A percentile compares a stretch with the other conserved stretches of the same genome.
Conservation (phyloP, 306 rosid genomes). For the Erythrophleum fordii region DNA sequence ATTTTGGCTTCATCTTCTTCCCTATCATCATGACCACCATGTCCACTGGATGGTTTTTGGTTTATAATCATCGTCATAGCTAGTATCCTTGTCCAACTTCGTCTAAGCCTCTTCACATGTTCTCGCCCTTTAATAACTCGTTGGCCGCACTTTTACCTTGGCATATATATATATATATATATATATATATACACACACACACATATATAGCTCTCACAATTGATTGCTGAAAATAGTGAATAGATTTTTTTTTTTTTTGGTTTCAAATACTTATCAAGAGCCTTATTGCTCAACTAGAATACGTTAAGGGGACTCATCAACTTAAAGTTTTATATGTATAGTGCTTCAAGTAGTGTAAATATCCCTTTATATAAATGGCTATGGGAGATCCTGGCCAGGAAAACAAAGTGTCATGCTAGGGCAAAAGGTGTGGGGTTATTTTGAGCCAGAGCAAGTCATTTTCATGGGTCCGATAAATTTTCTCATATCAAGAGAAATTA, state of each 20-base stretch:
- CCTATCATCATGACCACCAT: constrained; percentile 56
- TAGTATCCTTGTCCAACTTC: constrained; percentile 57
- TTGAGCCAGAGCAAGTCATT: too few relatives aligned
- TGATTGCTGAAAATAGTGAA: not conserved
- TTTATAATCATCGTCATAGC: constrained; percentile 58
- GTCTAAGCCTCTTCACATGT: constrained; percentile 54
- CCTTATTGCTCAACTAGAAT: not conserved
- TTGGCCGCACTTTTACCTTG: not conserved
- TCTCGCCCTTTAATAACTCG: constrained; percentile 24
- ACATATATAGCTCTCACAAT: too few relatives aligned
- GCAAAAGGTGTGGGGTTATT: constrained; percentile 42
- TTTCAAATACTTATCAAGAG: not conserved
- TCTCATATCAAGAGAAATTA: too few relatives aligned
- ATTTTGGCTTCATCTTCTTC: constrained; percentile 73
- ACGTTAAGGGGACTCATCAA: not conserved
- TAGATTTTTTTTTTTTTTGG: too few relatives aligned
- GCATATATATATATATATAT: too few relatives aligned
- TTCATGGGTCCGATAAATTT: too few relatives aligned
- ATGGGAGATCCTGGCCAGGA: constrained; percentile 28
- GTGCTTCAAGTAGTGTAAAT: too few relatives aligned
- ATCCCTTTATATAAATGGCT: too few relatives aligned
- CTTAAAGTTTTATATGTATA: too few relatives aligned
- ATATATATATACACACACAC: too few relatives aligned
- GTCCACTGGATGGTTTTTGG: constrained; percentile 45
- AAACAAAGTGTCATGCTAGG: constrained; percentile 43